phyloP scores from a whole-genome alignment of 148 eudicot species.

The Rhododendron kiyosumense region DNA sequence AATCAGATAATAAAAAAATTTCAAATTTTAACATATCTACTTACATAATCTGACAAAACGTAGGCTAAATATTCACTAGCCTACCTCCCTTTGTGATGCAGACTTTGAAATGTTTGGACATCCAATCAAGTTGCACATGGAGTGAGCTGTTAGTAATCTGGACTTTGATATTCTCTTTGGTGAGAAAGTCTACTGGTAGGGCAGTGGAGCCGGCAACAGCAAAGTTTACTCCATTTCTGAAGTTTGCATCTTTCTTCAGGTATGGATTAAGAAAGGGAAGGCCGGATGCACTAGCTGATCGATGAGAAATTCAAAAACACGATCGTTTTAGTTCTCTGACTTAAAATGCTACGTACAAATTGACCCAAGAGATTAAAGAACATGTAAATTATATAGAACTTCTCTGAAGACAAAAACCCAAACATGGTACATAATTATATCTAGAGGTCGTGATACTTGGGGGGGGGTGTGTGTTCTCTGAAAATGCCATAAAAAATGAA shows the following conservation, averaged over 20 bases:
- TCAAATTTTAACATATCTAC: too few species aligned
- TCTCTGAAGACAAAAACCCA: too few species aligned
- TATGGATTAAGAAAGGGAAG: background rate
- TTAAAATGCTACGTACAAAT: background rate
- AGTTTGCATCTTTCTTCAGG: background rate
- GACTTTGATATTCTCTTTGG: background rate
- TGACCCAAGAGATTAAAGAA: background rate
- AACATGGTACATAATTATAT: too few species aligned
- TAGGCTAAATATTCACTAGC: background rate
- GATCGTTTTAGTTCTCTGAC: background rate
- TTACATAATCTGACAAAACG: too few species aligned
- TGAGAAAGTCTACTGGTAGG: background rate
- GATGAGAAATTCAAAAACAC: background rate
- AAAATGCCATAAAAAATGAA: too few species aligned
- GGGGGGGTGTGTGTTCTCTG: too few species aligned
- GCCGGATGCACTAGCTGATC: background rate
- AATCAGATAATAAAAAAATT: too few species aligned
- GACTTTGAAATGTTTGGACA: background rate
- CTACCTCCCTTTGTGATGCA: background rate
- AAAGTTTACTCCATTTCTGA: background rate
- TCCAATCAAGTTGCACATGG: background rate
- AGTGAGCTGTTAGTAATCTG: background rate
- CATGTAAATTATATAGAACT: too few species aligned
- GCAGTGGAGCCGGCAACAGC: conserved; percentile 4
- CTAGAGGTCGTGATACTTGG: too few species aligned